Evolutionary conservation across 345 rosid species (phyloP).

Genomic region (Hirschfeldia incana): DNA sequence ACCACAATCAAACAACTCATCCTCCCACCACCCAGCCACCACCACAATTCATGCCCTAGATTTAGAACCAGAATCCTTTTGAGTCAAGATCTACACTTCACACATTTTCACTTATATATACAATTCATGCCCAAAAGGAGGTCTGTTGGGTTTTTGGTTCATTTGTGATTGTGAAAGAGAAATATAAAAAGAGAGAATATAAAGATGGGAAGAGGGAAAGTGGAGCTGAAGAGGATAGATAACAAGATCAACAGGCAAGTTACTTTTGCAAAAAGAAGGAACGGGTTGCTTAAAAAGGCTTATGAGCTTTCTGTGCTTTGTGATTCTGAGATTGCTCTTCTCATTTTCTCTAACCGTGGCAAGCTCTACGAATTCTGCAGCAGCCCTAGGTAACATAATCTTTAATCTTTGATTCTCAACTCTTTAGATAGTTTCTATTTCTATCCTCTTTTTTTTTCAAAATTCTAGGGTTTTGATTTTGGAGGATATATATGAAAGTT

Average conservation of each 20-base stretch:
- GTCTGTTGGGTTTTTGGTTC: conserved; percentile 20
- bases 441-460: neutral
- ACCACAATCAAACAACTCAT: neutral
- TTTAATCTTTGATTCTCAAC: neutral
- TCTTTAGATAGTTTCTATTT: neutral
- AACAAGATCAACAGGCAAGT: conserved; percentile 60
- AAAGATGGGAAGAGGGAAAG: conserved; percentile 62
- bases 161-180: conserved; percentile 16
- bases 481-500: neutral
- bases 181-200: neutral
- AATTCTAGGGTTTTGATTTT: conserved; percentile 27
- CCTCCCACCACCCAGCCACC: conserved; percentile 5
- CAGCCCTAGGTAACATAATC: conserved; percentile 46
- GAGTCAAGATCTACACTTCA: conserved; percentile 21
- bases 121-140: neutral
- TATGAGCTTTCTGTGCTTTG: conserved; percentile 46
- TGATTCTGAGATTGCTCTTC: conserved; percentile 53
- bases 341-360: conserved; percentile 68
- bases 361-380: conserved; percentile 68
- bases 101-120: conserved; percentile 1
- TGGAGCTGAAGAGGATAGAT: conserved; percentile 65
- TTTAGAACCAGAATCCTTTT: conserved; percentile 23
- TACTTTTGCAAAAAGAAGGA: conserved; percentile 44
- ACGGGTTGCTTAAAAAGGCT: conserved; percentile 43
- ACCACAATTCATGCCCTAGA: conserved; percentile 38